Evolutionary conservation across 768 basidiomycete genomes (phyloP).

Genomic region (Mycena maculata): DNA sequence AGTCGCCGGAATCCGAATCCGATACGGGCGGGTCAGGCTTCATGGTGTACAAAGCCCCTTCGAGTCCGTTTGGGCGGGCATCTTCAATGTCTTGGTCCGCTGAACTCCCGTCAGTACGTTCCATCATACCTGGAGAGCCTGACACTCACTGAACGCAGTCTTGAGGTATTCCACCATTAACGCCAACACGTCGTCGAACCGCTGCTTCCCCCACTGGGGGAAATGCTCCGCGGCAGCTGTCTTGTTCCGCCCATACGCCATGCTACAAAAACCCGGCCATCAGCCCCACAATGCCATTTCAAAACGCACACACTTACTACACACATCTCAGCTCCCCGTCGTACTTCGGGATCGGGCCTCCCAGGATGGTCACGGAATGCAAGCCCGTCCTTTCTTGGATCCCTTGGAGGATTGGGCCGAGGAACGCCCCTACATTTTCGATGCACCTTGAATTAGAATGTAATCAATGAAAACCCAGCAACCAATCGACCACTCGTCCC

Average conservation of each 20-base stretch:
- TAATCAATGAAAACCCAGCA: neutral
- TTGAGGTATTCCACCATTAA: neutral
- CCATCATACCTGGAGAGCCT: too few relatives aligned
- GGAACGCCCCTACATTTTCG: neutral
- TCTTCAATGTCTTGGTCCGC: neutral
- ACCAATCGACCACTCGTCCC: neutral
- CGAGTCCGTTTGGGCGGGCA: neutral
- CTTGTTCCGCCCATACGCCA: neutral
- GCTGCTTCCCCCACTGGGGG: neutral
- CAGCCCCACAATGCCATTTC: neutral
- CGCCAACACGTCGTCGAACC: neutral
- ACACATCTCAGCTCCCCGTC: neutral
- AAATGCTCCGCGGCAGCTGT: neutral
- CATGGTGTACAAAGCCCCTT: neutral
- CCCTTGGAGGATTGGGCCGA: neutral
- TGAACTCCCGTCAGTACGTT: too few relatives aligned
- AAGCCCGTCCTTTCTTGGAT: neutral
- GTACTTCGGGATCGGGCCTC: neutral
- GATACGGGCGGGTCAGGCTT: neutral
- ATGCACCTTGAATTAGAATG: neutral
- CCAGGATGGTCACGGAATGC: neutral
- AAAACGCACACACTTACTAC: too few relatives aligned
- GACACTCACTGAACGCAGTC: neutral
- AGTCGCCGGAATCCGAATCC: neutral
- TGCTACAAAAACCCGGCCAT: neutral